Base-by-base conservation (phyloP, 768 basidiomycete species). In the Suillus tomentosus region DNA sequence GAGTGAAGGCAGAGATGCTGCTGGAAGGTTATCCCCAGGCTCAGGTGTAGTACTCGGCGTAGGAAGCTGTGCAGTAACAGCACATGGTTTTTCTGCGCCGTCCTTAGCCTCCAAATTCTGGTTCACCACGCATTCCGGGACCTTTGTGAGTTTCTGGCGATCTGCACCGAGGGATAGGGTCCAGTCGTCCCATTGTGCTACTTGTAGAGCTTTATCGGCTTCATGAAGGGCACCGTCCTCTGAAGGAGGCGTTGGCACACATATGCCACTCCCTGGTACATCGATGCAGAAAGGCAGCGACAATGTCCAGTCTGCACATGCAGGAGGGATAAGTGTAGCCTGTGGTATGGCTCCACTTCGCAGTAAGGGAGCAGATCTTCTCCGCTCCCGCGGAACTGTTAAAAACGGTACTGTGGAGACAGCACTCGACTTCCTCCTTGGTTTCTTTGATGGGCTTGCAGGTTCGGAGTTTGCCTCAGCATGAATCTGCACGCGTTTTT, bases 201-300 rank as follows among this genome's bases (percentile, higher is more conserved):
- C 68, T n/a, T 69, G 70, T 63, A 64, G 8, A 11, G 22, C 55
- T 0, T 8, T 4, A 40, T 65, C 61, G 1, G 59, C 17, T n/a
- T 66, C 43, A 61, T 60, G 55, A 56, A 17, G 31, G 17, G 34
- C 10, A 64, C 64, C 42, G 64, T 64, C 0, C 42, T 63, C 57
- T 19, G 57, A 58, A 17, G 57, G 57, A 58, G 57, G 57, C 2
- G 40, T 63, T 22, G 53, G 54, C 7, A 57, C 3, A 9, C n/a
- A 31, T 8, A 45, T 37, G 31, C 67, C 65, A 50, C 68, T 57
- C 13, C 74, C 74, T 0, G 74, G 74, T 3, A 66, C 51, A 36
- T 75, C 74, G 3, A 67, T 75, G 27, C 66, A 72, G 39, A 76
- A 71, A 1, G 74, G 74, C 13, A 75, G 71, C 1, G 74, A 77